phyloP scores from a whole-genome alignment of 495 filamentous ascomycete genomes.

The Ascodesmis nigricans region DNA sequence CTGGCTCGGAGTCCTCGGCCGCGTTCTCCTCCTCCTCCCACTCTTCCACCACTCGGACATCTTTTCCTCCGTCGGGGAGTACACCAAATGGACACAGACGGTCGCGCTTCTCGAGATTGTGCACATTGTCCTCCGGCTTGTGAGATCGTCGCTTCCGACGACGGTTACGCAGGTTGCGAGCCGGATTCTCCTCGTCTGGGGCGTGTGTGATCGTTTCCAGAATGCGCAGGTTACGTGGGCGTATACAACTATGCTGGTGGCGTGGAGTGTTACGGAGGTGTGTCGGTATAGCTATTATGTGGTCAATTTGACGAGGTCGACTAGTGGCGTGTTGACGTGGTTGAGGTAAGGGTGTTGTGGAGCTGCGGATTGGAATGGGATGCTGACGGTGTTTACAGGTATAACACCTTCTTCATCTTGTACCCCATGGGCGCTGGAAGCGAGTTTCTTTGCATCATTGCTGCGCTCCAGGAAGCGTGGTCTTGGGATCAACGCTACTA shows the following conservation, averaged over 20 bases:
- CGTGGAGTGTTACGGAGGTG: constrained; percentile 73
- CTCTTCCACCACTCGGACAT: constrained; percentile 31
- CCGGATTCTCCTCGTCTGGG: constrained; percentile 70
- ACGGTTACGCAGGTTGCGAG: constrained; percentile 73
- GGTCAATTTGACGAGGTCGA: constrained; percentile 37
- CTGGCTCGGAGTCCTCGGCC: constrained; percentile 51
- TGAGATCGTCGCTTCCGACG: constrained; percentile 63
- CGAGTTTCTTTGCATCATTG: constrained; percentile 57
- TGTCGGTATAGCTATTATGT: constrained; percentile 78
- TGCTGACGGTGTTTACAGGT: too few relatives aligned
- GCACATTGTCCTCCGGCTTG: constrained; percentile 53
- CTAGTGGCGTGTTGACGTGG: constrained; percentile 50
- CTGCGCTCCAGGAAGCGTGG: constrained; percentile 37
- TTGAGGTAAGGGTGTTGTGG: too few relatives aligned
- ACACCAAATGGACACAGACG: constrained; percentile 60
- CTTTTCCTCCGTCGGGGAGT: constrained; percentile 34
- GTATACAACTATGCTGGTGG: constrained; percentile 50
- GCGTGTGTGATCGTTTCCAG: constrained; percentile 46
- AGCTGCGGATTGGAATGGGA: too few relatives aligned
- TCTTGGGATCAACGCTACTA: constrained; percentile 29
- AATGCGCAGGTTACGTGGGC: constrained; percentile 28
- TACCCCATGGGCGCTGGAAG: constrained; percentile 80
- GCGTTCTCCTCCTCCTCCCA: constrained; percentile 31
- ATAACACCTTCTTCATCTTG: constrained; percentile 79
- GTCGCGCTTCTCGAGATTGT: constrained; percentile 60